Evolutionary conservation across 2,329 filamentous ascomycete genomes (phyloP), one percentile per base, ranked within the genome.

Genomic region (Penicillium sp.): DNA sequence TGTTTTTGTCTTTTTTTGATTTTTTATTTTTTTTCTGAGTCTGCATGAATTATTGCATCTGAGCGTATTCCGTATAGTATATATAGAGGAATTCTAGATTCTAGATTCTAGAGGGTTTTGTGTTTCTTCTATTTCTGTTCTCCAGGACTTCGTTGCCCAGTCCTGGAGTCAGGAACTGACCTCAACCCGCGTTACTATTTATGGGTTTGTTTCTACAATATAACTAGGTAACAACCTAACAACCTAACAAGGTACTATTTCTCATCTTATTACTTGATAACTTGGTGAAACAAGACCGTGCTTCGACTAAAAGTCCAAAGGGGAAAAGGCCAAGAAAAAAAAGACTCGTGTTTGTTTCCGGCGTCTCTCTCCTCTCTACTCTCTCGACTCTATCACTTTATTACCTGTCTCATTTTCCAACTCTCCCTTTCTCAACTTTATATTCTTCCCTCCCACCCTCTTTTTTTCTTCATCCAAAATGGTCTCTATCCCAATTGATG

Each of bases 401-500:
- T 24, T 39, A 26, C 37, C 37, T 39, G 22, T 39, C 37, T 9
- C 15, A 29, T 48, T 33, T 33, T 50, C 22, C 28, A 21, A 22
- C 32, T 15, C 33, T 29, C 43, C 32, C n/a, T 33, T 43, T 42
- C n/a, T n/a, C 9, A 26, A 26, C 43, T 28, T 17, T 12, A 8
- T 9, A 26, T 26, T 26, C 6, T 26, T 9, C 39, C 32, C 37
- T 45, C 43, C 43, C 15, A 19, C 41, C 13, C 32, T 37, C 22
- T 33, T 24, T 22, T 24, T 28, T 26, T 24, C 17, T 26, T 29
- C 17, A 29, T 24, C 51, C 64, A 69, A 62, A 65, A 95, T 95
- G 89, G 83, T 97, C 66, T 87, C 88, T 77, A 93, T 98, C 61
- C 93, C 93, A 50, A 78, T 97, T 64, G 90, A 95, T 71, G 82